Percentiles rank a stretch among this genome's conserved stretches.
These are phyloP conservation scores for Panicum miliaceum DNA, from an alignment of 176 grass and related monocot genomes.

Conservation along the genomic window DNA sequence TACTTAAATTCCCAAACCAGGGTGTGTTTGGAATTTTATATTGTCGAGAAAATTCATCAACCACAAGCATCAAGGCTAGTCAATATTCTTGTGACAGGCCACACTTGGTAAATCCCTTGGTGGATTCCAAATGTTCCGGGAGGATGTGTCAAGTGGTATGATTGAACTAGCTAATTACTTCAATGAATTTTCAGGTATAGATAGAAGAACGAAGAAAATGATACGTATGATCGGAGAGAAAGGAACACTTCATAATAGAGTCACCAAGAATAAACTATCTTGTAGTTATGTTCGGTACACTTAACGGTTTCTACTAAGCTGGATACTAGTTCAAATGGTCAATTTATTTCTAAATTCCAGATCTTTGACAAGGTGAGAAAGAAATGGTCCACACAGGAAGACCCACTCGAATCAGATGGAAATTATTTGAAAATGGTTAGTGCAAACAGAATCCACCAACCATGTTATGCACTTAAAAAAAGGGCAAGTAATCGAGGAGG, in stretches of 20 bases:
- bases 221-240: neutral
- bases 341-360: neutral
- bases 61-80: no score
- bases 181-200: neutral
- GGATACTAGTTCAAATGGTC: constrained; percentile 2
- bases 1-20: no score
- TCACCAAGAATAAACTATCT: neutral
- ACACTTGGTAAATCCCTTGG: no score
- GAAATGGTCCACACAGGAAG: constrained; percentile 14
- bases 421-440: neutral
- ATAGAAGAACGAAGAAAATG: neutral
- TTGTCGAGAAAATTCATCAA: no score
- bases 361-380: constrained; percentile 5
- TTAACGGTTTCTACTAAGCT: constrained; percentile 11
- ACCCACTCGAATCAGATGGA: neutral
- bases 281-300: neutral
- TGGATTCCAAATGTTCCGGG: no score
- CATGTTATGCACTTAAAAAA: neutral
- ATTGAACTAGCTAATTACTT: no score
- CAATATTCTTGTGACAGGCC: no score
- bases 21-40: no score
- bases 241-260: neutral
- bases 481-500: neutral
- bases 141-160: no score
- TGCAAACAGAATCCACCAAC: constrained; percentile 48